A percentile compares a stretch with the other conserved stretches of the same genome.
These are phyloP conservation scores for Diutina scorzettiae DNA, from an alignment of 1,139 yeast species.

Conservation along the genomic window DNA sequence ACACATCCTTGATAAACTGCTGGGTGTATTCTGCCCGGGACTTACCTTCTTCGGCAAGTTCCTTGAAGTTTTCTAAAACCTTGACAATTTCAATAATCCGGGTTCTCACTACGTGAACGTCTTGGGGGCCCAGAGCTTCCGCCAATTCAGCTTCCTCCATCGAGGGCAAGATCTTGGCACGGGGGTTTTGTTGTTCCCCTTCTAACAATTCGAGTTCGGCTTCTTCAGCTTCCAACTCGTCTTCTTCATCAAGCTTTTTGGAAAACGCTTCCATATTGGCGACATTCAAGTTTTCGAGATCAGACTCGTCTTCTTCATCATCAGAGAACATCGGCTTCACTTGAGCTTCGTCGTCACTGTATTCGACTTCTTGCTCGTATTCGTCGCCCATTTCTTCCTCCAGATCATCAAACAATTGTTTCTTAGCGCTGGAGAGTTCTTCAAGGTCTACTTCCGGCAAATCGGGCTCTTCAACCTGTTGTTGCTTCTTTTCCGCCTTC, in stretches of 20 bases:
- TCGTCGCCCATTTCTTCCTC: constrained; percentile 37
- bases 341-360: constrained; percentile 44
- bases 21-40: constrained; percentile 73
- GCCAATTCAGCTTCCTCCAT: constrained; percentile 36
- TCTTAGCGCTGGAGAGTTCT: constrained; percentile 54
- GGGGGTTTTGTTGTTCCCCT: constrained; percentile 45
- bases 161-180: constrained; percentile 58
- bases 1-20: constrained; percentile 71
- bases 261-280: constrained; percentile 81
- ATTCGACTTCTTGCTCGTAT: constrained; percentile 30
- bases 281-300: constrained; percentile 68
- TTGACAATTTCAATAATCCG: constrained; percentile 93
- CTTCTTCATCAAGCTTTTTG: constrained; percentile 57
- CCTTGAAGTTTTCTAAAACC: constrained; percentile 87
- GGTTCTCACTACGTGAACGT: constrained; percentile 73
- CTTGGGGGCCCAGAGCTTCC: constrained; percentile 45
- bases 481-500: constrained; percentile 10
- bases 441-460: constrained; percentile 56
- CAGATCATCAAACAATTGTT: constrained; percentile 70
- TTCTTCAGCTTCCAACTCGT: constrained; percentile 60
- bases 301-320: constrained; percentile 61
- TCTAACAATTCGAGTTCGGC: constrained; percentile 65
- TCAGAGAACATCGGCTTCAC: constrained; percentile 81
- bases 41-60: constrained; percentile 73
- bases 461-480: constrained; percentile 21